Evolutionary conservation across 345 rosid genomes (phyloP).

Genomic region (Syzygium grande): DNA sequence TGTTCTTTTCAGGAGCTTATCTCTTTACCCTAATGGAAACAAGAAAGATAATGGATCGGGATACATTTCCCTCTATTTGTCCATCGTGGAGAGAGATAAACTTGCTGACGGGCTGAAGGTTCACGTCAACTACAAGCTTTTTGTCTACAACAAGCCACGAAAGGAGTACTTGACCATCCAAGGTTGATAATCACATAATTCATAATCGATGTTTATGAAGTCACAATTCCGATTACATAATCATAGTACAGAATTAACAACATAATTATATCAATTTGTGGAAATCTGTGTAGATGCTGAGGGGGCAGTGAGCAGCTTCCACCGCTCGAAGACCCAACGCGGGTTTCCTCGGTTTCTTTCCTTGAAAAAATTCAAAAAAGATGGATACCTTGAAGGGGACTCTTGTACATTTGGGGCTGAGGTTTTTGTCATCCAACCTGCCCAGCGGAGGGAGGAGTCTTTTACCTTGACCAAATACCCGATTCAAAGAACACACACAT

Average conservation of each 20-base stretch:
- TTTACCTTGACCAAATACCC: neutral
- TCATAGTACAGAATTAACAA: neutral
- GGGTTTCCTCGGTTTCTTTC: slow-evolving; percentile 2
- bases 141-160: neutral
- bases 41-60: neutral
- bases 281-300: neutral
- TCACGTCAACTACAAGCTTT: neutral
- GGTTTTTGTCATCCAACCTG: neutral
- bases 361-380: neutral
- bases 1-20: slow-evolving; percentile 3
- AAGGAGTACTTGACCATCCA: neutral
- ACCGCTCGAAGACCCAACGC: neutral
- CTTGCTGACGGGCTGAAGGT: neutral
- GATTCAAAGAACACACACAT: neutral
- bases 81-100: neutral
- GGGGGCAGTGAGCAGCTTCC: neutral
- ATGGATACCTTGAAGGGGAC: neutral
- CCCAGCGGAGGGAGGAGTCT: neutral
- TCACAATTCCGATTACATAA: neutral
- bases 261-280: neutral
- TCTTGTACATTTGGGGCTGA: slow-evolving; percentile 5
- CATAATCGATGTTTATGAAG: neutral
- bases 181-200: neutral
- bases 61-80: slow-evolving; percentile 2
- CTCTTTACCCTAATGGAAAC: slow-evolving; percentile 8